Conservation (phyloP, 2,329 filamentous ascomycete genomes). For the Myriosclerotinia curreyana region DNA sequence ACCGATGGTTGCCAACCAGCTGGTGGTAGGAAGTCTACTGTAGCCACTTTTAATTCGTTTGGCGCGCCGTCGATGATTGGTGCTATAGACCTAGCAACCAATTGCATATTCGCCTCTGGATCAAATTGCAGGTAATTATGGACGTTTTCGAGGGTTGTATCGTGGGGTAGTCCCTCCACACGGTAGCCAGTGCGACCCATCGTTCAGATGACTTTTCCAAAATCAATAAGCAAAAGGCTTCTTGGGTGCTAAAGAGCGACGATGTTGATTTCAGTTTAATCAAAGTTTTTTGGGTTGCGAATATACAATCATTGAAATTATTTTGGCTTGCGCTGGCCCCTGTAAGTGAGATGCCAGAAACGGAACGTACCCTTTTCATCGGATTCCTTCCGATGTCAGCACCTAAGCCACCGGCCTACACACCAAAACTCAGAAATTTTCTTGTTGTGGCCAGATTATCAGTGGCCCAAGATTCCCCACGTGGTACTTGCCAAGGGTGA, state of each 20-base stretch:
- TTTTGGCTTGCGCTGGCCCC: not conserved
- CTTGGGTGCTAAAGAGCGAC: not conserved
- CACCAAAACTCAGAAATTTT: not conserved
- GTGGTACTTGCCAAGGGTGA: constrained; percentile 3
- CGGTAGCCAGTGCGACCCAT: constrained; percentile 21
- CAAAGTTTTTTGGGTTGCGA: not conserved
- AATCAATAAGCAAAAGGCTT: not conserved
- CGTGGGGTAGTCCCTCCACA: constrained; percentile 18
- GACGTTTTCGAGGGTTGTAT: constrained; percentile 16
- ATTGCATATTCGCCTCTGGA: not conserved
- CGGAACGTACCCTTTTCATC: not conserved
- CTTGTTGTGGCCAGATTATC: not conserved
- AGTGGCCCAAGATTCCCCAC: not conserved
- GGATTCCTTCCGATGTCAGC: constrained; percentile 11
- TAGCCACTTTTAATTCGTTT: constrained; percentile 17
- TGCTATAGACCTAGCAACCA: constrained; percentile 17
- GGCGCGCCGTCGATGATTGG: constrained; percentile 11
- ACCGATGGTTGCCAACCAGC: constrained; percentile 11
- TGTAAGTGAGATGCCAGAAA: not conserved
- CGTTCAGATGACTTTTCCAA: not conserved
- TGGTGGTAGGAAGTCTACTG: constrained; percentile 20
- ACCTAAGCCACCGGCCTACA: not conserved
- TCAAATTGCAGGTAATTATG: constrained; percentile 18
- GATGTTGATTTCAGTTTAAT: constrained; percentile 1
- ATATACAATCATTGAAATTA: not conserved